phyloP scores from a whole-genome alignment of 1,284 basidiomycete genomes.

The Tilletia indica region DNA sequence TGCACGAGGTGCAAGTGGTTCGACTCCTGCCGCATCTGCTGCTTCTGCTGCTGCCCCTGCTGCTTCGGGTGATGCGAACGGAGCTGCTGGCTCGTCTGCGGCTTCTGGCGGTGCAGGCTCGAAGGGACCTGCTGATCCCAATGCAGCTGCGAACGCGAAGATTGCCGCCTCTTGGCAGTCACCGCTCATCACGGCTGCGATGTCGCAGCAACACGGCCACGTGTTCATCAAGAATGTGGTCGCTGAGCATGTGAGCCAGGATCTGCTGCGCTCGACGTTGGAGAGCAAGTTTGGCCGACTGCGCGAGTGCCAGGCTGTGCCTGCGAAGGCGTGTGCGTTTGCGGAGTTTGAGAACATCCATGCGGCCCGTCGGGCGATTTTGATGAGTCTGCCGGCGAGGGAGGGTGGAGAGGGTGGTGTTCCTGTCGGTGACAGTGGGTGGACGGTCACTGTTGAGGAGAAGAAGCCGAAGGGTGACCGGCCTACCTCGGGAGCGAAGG shows the following conservation, averaged over 20 bases:
- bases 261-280: slow-evolving; percentile 66
- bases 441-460: slow-evolving; percentile 76
- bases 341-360: slow-evolving; percentile 81
- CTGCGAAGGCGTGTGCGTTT: slow-evolving; percentile 87
- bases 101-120: neutral
- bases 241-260: slow-evolving; percentile 70
- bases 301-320: slow-evolving; percentile 84
- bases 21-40: slow-evolving; percentile 56
- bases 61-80: neutral
- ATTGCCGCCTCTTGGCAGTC: neutral
- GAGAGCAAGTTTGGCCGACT: slow-evolving; percentile 75
- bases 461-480: slow-evolving; percentile 59
- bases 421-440: slow-evolving; percentile 64
- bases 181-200: neutral
- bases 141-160: slow-evolving; percentile 11
- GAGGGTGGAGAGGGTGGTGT: slow-evolving; percentile 87
- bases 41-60: slow-evolving; percentile 19
- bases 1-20: slow-evolving; percentile 32
- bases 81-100: slow-evolving; percentile 11
- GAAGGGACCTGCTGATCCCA: neutral
- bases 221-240: slow-evolving; percentile 65
- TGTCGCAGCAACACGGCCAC: slow-evolving; percentile 24
- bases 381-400: slow-evolving; percentile 65
- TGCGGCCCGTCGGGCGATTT: slow-evolving; percentile 78
- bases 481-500: neutral